Percentiles rank a stretch among this genome's conserved stretches.
These are phyloP conservation scores for Venturia nashicola DNA, from an alignment of 2,329 filamentous ascomycete species.

Conservation along the genomic window DNA sequence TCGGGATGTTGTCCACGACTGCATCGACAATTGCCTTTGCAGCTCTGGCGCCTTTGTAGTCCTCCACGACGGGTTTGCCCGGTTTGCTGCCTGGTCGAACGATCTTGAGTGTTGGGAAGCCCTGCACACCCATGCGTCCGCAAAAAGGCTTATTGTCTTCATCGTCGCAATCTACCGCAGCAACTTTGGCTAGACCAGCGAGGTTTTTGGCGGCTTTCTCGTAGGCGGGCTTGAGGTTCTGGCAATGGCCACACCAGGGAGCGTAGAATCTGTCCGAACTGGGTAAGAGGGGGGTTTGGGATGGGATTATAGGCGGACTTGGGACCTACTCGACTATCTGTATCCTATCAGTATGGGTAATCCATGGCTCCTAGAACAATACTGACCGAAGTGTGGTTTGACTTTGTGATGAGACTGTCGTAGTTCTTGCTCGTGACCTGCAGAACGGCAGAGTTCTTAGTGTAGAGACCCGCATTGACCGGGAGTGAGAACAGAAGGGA, in stretches of 20 bases:
- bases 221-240: slow-evolving; percentile 90
- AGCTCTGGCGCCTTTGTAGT: slow-evolving; percentile 74
- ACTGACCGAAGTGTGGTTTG: slow-evolving; percentile 81
- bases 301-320: background rate
- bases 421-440: slow-evolving; percentile 72
- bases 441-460: slow-evolving; percentile 75
- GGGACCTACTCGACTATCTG: slow-evolving; percentile 29
- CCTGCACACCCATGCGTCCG: slow-evolving; percentile 72
- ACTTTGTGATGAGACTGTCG: slow-evolving; percentile 69
- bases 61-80: slow-evolving; percentile 67
- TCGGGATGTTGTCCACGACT: slow-evolving; percentile 78
- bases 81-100: slow-evolving; percentile 73
- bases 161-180: slow-evolving; percentile 89
- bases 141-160: slow-evolving; percentile 86
- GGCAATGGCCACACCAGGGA: slow-evolving; percentile 94
- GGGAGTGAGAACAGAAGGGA: slow-evolving; percentile 55
- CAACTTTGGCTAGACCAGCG: slow-evolving; percentile 85
- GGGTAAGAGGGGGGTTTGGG: slow-evolving; percentile 21
- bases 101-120: slow-evolving; percentile 94
- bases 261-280: slow-evolving; percentile 75
- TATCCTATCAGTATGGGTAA: slow-evolving; percentile 9
- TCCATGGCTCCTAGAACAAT: background rate
- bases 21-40: slow-evolving; percentile 83
- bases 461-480: slow-evolving; percentile 60
- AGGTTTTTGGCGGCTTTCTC: slow-evolving; percentile 87